Evolutionary conservation across 1,139 yeast genomes (phyloP).

Genomic region (Candida glucosophila): DNA sequence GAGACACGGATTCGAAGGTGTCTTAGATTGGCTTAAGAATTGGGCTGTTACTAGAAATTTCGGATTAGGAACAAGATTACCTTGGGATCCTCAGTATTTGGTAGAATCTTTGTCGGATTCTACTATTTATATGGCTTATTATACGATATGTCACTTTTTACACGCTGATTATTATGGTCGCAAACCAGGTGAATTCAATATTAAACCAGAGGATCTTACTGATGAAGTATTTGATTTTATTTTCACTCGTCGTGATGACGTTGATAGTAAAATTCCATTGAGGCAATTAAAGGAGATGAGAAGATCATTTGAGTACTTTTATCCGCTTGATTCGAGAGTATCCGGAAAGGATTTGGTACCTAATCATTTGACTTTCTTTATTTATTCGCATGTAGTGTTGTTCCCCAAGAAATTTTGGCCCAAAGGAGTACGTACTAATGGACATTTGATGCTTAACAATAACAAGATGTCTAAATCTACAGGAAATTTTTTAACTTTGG

Average conservation of each 20-base stretch:
- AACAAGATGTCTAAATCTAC: slow-evolving; percentile 98
- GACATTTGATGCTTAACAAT: slow-evolving; percentile 90
- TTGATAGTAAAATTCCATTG: slow-evolving; percentile 53
- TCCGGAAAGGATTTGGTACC: slow-evolving; percentile 98
- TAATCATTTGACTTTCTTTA: slow-evolving; percentile 92
- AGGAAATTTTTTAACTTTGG: slow-evolving; percentile 91
- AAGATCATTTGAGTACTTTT: slow-evolving; percentile 92
- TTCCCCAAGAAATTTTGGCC: slow-evolving; percentile 95
- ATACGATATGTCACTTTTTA: slow-evolving; percentile 80
- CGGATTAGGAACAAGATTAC: slow-evolving; percentile 91
- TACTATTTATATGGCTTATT: slow-evolving; percentile 92
- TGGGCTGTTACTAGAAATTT: slow-evolving; percentile 98
- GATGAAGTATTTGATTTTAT: slow-evolving; percentile 91
- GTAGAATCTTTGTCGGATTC: slow-evolving; percentile 96
- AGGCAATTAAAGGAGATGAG: slow-evolving; percentile 67
- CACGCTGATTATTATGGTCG: slow-evolving; percentile 85
- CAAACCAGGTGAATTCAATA: slow-evolving; percentile 61
- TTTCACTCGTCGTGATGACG: slow-evolving; percentile 62
- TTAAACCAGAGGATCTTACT: slow-evolving; percentile 79
- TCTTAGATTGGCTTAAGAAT: slow-evolving; percentile 91
- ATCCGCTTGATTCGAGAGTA: slow-evolving; percentile 83
- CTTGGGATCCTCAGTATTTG: slow-evolving; percentile 93
- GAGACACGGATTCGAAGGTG: slow-evolving; percentile 88
- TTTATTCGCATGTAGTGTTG: slow-evolving; percentile 85
- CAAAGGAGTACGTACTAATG: slow-evolving; percentile 86